Percentiles rank a stretch among this genome's conserved stretches.
Evolutionary conservation across 2,329 filamentous ascomycete genomes (phyloP).

Genomic region (Aspergillus sp.): DNA sequence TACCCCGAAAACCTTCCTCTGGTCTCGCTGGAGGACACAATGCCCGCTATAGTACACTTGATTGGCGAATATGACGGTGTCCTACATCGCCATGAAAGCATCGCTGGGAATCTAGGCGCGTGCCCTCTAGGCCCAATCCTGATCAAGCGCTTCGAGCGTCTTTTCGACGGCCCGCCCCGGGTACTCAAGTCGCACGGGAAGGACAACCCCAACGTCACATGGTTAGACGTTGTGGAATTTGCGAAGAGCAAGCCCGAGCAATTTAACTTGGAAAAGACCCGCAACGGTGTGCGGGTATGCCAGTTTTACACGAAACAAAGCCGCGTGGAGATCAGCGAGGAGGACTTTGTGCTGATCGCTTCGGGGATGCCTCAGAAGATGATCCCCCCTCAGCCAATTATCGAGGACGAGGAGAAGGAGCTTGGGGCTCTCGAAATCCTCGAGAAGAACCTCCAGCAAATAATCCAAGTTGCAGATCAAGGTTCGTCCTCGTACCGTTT

Average conservation of each 20-base stretch:
- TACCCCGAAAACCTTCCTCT: constrained; percentile 62
- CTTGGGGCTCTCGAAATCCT: constrained; percentile 80
- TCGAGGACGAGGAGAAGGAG: constrained; percentile 84
- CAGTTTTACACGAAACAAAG: constrained; percentile 80
- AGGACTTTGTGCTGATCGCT: constrained; percentile 81
- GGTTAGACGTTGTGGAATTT: constrained; percentile 84
- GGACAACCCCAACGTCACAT: constrained; percentile 65
- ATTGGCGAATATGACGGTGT: constrained; percentile 83
- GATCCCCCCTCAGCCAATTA: constrained; percentile 76
- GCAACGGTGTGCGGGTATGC: constrained; percentile 70
- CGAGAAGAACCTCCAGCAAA: constrained; percentile 71
- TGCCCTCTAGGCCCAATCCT: constrained; percentile 79
- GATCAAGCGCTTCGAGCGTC: constrained; percentile 79
- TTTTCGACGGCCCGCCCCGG: constrained; percentile 79
- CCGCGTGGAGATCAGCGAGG: constrained; percentile 81
- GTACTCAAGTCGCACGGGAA: constrained; percentile 63
- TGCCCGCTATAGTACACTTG: constrained; percentile 70
- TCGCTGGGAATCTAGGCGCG: constrained; percentile 81
- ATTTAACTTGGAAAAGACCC: constrained; percentile 69
- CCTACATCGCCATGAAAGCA: constrained; percentile 79
- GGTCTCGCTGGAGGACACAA: constrained; percentile 65
- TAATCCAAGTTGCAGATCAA: constrained; percentile 80
- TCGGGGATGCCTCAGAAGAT: constrained; percentile 81
- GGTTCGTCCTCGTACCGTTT: constrained; percentile 41
- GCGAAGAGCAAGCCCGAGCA: constrained; percentile 77